Evolutionary conservation across 305 asterid genomes (phyloP).

Genomic region (Rubia tinctorum): DNA sequence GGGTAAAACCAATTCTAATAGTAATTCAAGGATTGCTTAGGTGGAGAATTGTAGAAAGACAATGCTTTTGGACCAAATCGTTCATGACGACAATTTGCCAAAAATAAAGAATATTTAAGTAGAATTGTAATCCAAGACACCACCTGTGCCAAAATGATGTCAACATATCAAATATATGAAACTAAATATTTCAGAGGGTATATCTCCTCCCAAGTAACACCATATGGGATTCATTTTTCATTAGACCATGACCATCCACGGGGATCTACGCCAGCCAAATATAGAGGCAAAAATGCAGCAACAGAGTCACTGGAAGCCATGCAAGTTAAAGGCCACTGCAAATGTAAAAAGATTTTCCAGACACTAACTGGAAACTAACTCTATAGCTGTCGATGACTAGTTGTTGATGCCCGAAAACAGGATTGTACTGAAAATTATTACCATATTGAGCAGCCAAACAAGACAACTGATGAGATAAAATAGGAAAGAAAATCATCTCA

Average conservation of each 20-base stretch:
- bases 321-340: too few relatives aligned
- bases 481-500: neutral
- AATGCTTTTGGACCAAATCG: constrained; percentile 1
- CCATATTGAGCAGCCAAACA: neutral
- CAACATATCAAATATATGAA: constrained; percentile 16
- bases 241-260: too few relatives aligned
- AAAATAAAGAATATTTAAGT: neutral
- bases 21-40: neutral
- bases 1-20: neutral
- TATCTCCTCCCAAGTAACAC: constrained; percentile 99
- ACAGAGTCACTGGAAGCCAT: too few relatives aligned
- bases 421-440: neutral
- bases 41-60: neutral
- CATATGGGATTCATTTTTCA: constrained; percentile 92
- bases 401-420: neutral
- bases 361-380: neutral
- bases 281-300: too few relatives aligned
- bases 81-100: neutral
- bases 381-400: neutral
- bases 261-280: too few relatives aligned
- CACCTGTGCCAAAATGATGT: neutral
- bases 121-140: neutral
- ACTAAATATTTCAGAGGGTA: constrained; percentile 5
- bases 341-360: too few relatives aligned
- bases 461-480: neutral